Evolutionary conservation across 257 asterid genomes (phyloP), one percentile per base, ranked within the genome.

Genomic region (Nicotiana tabacum): DNA sequence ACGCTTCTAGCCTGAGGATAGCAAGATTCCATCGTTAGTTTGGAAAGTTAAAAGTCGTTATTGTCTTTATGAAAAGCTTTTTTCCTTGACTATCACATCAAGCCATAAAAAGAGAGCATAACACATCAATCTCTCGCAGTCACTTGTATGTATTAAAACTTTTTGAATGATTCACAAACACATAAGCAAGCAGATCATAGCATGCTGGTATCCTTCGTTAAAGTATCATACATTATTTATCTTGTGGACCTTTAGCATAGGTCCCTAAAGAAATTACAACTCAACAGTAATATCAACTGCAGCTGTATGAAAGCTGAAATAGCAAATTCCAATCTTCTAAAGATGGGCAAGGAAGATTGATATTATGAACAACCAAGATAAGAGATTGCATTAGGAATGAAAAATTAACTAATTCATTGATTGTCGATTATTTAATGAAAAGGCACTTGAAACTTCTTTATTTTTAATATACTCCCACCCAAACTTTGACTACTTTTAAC

Each of bases 1-100:
- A 89, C 76, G 93, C 98, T 51, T 89, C 89, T 82, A 89, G 92
- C 89, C 98, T 95, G 90, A 8, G 83, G 78, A 83, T 4, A 6
- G 68, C 46, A 37, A 37, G 46, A 37, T 37, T 7, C 46, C 46
- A 37, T 9, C 9, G 46, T 37, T 37, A 37, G 9, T 37, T 37
- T 37, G 46, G 46, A 37, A 37, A 37, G 46, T 37, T 37, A 37
- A 6, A 37, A 37, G 46, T 37, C 79, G 7, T 3, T 39, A 27
- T 48, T 80, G 48, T 51, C 78, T 80, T 58, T 18, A 70, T 82
- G 33, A 62, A 27, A 21, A 69, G 56, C 7, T 33, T 53, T 21
- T 37, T 7, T 5, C 8, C 24, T 33, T 5, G 13, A 83, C 48
- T 61, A 56, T 46, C 76, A 83, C 69, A 9, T 27, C 53, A 84